Conservation (phyloP, 495 filamentous ascomycete genomes). For the Lophiostoma macrostomum region DNA sequence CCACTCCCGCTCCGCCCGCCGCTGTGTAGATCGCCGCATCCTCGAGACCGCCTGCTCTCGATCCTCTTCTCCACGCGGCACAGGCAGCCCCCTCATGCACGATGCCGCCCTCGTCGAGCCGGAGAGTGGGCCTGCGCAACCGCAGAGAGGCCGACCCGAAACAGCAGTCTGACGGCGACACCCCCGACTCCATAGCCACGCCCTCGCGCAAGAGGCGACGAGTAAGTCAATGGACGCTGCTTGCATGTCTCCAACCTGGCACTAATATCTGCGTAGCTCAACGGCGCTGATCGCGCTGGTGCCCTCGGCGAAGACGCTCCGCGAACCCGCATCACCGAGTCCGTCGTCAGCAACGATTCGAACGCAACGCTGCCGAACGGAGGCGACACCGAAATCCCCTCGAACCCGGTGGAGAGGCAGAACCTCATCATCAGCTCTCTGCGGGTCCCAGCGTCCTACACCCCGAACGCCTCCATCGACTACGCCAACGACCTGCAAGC, state of each 20-base stretch:
- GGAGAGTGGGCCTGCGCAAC: conserved; percentile 23
- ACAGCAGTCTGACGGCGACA: conserved; percentile 39
- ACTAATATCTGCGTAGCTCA: conserved; percentile 20
- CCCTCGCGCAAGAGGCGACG: conserved; percentile 40
- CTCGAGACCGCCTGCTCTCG: not conserved
- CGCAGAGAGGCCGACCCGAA: conserved; percentile 29
- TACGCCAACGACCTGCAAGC: conserved; percentile 32
- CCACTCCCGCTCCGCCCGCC: no score
- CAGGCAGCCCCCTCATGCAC: no score
- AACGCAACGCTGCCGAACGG: conserved; percentile 30
- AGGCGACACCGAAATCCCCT: conserved; percentile 14
- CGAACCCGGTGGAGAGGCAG: conserved; percentile 26
- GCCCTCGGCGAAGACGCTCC: conserved; percentile 10
- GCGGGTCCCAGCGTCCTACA: conserved; percentile 20
- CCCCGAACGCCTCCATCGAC: conserved; percentile 28
- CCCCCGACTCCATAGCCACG: conserved; percentile 41
- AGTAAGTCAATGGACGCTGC: conserved; percentile 12
- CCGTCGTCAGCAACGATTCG: conserved; percentile 29
- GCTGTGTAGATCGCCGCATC: not conserved
- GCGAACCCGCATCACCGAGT: conserved; percentile 31
- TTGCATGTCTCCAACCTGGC: not conserved
- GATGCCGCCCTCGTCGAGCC: conserved; percentile 32
- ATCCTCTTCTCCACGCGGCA: not conserved
- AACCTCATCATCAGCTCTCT: conserved; percentile 29
- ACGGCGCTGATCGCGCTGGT: conserved; percentile 25